Conservation (phyloP, 1,284 basidiomycete genomes). For the Porodaedalea pini region DNA sequence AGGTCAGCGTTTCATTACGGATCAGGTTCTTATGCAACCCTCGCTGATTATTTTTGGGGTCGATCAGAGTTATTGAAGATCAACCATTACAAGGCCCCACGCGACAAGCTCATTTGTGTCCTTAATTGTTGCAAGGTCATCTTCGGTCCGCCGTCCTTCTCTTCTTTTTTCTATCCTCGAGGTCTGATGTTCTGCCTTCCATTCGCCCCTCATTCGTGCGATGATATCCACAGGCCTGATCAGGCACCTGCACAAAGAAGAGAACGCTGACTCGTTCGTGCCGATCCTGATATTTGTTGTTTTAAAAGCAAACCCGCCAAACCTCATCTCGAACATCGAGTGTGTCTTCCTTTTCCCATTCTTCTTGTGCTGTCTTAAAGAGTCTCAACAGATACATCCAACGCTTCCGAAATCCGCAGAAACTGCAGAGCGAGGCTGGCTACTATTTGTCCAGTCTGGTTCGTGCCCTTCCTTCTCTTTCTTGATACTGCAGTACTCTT, state of each 20-base stretch:
- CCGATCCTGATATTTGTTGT: constrained; percentile 95
- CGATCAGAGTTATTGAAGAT: constrained; percentile 85
- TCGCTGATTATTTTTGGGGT: not conserved
- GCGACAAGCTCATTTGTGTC: constrained; percentile 97
- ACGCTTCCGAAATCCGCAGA: constrained; percentile 87
- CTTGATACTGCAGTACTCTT: not conserved
- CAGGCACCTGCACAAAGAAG: constrained; percentile 76
- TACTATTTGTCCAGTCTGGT: constrained; percentile 96
- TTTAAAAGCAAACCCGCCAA: constrained; percentile 87
- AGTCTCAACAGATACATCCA: constrained; percentile 78
- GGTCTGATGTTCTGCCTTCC: no score
- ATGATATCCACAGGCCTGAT: constrained; percentile 65
- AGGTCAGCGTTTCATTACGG: constrained; percentile 48
- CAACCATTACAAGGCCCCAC: constrained; percentile 97
- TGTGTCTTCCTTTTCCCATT: constrained; percentile 37
- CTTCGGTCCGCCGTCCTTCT: constrained; percentile 65
- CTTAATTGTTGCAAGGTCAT: constrained; percentile 99
- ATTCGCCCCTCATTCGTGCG: constrained; percentile 16
- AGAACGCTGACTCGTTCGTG: constrained; percentile 90
- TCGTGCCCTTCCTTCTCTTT: constrained; percentile 29
- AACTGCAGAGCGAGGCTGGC: constrained; percentile 91
- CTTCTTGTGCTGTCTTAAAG: not conserved
- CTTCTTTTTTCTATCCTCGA: constrained; percentile 4
- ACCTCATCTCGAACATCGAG: constrained; percentile 95
- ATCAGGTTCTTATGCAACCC: not conserved